Conservation (phyloP, 768 basidiomycete genomes). For the Lactifluus hygrophoroides region DNA sequence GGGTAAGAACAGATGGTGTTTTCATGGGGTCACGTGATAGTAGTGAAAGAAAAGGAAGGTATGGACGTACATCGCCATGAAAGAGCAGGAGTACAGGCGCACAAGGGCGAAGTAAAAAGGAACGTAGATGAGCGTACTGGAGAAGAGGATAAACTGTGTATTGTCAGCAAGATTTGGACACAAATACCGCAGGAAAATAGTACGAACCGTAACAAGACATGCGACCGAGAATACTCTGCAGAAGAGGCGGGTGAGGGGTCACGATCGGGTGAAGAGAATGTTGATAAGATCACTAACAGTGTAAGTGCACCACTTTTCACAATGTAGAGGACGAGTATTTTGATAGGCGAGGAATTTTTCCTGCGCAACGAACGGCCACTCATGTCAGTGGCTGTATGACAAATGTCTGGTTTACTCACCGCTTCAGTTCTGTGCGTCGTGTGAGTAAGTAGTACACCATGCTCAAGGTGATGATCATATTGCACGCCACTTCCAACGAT, state of each 20-base stretch:
- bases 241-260: no score
- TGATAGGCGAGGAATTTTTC: not conserved
- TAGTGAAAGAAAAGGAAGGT: not conserved
- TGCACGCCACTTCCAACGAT: not conserved
- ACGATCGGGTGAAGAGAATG: not conserved
- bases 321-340: not conserved
- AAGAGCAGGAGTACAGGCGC: not conserved
- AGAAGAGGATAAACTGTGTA: not conserved
- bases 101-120: not conserved
- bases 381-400: not conserved
- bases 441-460: slow-evolving; percentile 4
- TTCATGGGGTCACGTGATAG: not conserved
- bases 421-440: not conserved
- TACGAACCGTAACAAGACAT: not conserved
- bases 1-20: no score
- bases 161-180: not conserved
- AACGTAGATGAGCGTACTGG: not conserved
- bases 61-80: not conserved
- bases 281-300: not conserved
- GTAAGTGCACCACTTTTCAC: not conserved
- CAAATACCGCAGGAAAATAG: not conserved
- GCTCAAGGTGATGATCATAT: not conserved
- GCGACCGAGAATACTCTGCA: not conserved
- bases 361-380: not conserved
- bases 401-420: not conserved